These are phyloP conservation scores for Neofusicoccum kwambonambiense DNA, from an alignment of 2,329 filamentous ascomycete species.

Conservation along the genomic window DNA sequence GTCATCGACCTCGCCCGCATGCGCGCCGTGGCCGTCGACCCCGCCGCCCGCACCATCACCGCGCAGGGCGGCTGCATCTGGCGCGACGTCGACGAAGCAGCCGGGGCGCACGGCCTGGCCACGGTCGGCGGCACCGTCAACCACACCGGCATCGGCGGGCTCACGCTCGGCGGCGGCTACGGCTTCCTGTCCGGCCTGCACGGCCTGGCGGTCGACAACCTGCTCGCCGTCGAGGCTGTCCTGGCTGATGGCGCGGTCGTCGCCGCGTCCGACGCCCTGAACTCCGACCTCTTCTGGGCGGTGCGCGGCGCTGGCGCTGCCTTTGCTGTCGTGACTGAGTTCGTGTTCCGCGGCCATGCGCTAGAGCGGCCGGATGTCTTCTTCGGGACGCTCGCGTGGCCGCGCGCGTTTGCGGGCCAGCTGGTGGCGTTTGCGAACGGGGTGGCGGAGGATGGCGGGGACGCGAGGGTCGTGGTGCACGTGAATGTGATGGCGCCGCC, in stretches of 20 bases:
- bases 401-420: neutral
- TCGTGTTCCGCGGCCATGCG: slow-evolving; percentile 26
- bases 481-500: neutral
- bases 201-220: slow-evolving; percentile 55
- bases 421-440: neutral
- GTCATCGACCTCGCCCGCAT: slow-evolving; percentile 56
- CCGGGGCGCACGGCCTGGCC: slow-evolving; percentile 52
- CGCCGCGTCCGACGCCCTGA: slow-evolving; percentile 30
- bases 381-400: neutral
- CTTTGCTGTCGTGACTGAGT: slow-evolving; percentile 39
- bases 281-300: slow-evolving; percentile 42
- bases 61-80: slow-evolving; percentile 55
- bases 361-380: neutral
- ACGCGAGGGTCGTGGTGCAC: neutral
- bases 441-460: neutral
- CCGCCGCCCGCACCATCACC: slow-evolving; percentile 43
- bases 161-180: slow-evolving; percentile 56
- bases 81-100: slow-evolving; percentile 54
- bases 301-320: slow-evolving; percentile 47
- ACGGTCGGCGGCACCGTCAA: slow-evolving; percentile 63
- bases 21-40: slow-evolving; percentile 49
- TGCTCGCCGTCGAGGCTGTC: slow-evolving; percentile 42
- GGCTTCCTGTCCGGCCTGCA: slow-evolving; percentile 55
- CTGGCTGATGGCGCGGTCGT: slow-evolving; percentile 42
- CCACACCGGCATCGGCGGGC: slow-evolving; percentile 61